Conservation (phyloP, 768 basidiomycete species). For the Mycena floridula region DNA sequence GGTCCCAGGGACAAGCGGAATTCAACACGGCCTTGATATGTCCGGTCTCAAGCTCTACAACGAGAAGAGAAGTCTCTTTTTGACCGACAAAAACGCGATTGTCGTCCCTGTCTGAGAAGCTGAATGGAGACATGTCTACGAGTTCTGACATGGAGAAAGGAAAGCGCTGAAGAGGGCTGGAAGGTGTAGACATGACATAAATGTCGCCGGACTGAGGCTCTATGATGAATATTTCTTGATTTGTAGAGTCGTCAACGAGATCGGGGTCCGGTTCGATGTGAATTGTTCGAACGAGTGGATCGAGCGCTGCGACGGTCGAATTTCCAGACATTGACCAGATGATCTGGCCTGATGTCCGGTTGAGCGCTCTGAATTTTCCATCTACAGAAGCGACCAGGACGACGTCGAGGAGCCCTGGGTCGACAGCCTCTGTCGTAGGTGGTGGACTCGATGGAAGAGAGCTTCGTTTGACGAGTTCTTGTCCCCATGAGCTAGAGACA, state of each 20-base stretch:
- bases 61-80: slow-evolving; percentile 79
- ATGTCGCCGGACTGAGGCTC: slow-evolving; percentile 94
- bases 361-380: slow-evolving; percentile 91
- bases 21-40: slow-evolving; percentile 69
- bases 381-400: slow-evolving; percentile 91
- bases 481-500: too few relatives aligned
- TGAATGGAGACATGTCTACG: slow-evolving; percentile 87
- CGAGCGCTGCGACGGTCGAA: slow-evolving; percentile 47
- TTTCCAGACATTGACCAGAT: slow-evolving; percentile 79
- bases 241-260: slow-evolving; percentile 43
- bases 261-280: slow-evolving; percentile 57
- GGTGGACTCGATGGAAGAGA: too few relatives aligned
- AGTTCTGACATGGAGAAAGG: slow-evolving; percentile 90
- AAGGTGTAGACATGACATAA: slow-evolving; percentile 71
- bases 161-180: slow-evolving; percentile 74
- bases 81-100: slow-evolving; percentile 79
- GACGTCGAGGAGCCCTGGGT: slow-evolving; percentile 71
- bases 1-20: slow-evolving; percentile 74
- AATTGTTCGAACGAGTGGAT: slow-evolving; percentile 68
- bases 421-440: too few relatives aligned
- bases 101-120: slow-evolving; percentile 51
- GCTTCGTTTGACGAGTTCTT: too few relatives aligned
- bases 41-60: slow-evolving; percentile 76
- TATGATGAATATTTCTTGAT: slow-evolving; percentile 81
- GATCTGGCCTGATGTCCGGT: slow-evolving; percentile 73